Percentiles rank a stretch among this genome's conserved stretches.
Conservation (phyloP, 306 rosid species). For the Quercus berberidifolia region DNA sequence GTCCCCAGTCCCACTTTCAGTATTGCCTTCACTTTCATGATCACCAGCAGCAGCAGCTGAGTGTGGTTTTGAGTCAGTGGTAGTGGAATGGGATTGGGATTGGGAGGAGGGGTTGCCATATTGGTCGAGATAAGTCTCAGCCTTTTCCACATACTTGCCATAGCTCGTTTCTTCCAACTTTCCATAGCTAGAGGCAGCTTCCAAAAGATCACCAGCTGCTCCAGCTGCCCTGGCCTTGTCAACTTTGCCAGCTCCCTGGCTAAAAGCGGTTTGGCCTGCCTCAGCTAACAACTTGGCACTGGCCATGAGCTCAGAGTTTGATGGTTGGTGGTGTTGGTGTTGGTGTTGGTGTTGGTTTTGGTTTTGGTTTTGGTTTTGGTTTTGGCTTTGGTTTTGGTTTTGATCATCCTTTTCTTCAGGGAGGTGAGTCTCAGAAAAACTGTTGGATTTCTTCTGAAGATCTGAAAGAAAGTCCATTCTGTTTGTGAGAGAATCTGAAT, state of each 20-base stretch:
- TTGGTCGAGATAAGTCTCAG: constrained; percentile 25
- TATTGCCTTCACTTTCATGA: no score
- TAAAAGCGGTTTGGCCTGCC: background rate
- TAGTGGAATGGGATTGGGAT: background rate
- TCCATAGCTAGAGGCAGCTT: constrained; percentile 19
- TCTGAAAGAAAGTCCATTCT: no score
- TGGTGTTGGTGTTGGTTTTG: no score
- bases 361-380: background rate
- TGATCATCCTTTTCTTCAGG: no score
- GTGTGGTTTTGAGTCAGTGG: background rate
- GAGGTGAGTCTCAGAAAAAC: no score
- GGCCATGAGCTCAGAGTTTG: constrained; percentile 17
- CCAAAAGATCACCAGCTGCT: constrained; percentile 20
- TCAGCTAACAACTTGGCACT: constrained; percentile 30
- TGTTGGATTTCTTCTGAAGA: no score
- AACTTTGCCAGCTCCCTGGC: constrained; percentile 3
- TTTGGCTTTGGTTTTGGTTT: background rate
- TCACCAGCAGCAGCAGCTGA: background rate
- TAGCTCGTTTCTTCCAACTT: constrained; percentile 21
- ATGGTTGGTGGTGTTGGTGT: background rate
- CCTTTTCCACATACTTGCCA: constrained; percentile 20
- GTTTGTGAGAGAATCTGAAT: no score
- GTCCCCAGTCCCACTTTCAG: background rate
- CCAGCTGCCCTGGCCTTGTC: constrained; percentile 26
- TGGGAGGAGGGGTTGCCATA: background rate